Conservation (phyloP, 2,329 filamentous ascomycete species). For the Diplocarpon mali region DNA sequence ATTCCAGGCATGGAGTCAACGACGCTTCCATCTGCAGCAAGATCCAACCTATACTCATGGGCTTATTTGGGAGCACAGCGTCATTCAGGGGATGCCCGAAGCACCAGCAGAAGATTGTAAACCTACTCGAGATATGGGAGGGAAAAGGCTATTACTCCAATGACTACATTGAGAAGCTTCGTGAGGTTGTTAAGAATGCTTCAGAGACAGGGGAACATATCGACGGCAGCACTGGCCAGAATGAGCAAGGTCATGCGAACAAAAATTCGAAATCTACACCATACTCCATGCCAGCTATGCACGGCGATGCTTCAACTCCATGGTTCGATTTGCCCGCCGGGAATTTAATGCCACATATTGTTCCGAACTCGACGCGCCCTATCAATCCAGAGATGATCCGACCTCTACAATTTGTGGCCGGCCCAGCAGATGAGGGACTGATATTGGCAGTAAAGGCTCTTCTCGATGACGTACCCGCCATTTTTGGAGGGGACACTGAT, state of each 20-base stretch:
- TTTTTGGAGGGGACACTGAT: conserved; percentile 47
- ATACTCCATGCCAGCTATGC: conserved; percentile 62
- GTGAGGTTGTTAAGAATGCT: conserved; percentile 41
- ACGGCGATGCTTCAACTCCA: conserved; percentile 61
- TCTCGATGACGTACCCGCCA: conserved; percentile 55
- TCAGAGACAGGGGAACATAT: conserved; percentile 22
- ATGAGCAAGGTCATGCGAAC: conserved; percentile 29
- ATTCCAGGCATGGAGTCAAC: conserved; percentile 43
- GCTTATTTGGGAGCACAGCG: conserved; percentile 49
- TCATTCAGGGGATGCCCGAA: conserved; percentile 50
- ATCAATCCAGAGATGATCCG: conserved; percentile 62
- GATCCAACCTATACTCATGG: conserved; percentile 47
- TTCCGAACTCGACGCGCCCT: conserved; percentile 62
- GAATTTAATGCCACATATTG: conserved; percentile 69
- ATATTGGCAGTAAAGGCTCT: conserved; percentile 59
- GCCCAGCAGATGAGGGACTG: conserved; percentile 56
- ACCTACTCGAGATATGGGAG: conserved; percentile 61
- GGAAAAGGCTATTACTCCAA: conserved; percentile 49
- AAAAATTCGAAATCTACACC: conserved; percentile 51
- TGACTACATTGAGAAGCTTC: conserved; percentile 45
- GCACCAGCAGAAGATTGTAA: conserved; percentile 51
- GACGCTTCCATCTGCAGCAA: conserved; percentile 41
- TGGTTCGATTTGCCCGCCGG: conserved; percentile 78
- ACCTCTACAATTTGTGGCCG: conserved; percentile 58
- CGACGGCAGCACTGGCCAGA: conserved; percentile 13